A percentile compares a stretch with the other conserved stretches of the same genome.
Conservation (phyloP, 257 asterid species). For the Fraxinus excelsior region DNA sequence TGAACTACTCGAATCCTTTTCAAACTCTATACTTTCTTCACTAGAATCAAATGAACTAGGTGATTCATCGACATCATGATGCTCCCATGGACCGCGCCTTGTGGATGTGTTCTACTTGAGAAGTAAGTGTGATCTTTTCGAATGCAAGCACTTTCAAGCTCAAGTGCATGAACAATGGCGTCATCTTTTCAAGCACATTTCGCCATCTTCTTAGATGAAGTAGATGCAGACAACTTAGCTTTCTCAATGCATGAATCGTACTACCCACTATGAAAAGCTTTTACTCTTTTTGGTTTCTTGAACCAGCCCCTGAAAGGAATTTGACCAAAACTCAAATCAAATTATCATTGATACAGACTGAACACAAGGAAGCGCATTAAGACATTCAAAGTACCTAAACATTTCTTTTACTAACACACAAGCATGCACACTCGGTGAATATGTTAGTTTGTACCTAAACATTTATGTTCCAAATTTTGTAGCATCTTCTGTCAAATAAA, state of each 20-base stretch:
- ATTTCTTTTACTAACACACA: too few relatives aligned
- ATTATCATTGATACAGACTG: too few relatives aligned
- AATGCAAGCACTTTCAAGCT: slow-evolving; percentile 54
- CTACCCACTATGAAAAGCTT: slow-evolving; percentile 84
- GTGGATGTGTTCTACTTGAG: slow-evolving; percentile 26
- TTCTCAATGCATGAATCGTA: slow-evolving; percentile 75
- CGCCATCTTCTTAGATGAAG: slow-evolving; percentile 39
- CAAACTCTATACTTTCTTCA: slow-evolving; percentile 42
- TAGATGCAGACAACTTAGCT: slow-evolving; percentile 46
- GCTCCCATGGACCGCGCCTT: slow-evolving; percentile 25
- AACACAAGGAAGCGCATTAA: too few relatives aligned
- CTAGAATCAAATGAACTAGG: slow-evolving; percentile 35
- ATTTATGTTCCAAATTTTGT: too few relatives aligned
- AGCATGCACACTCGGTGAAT: too few relatives aligned
- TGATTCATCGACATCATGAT: slow-evolving; percentile 20
- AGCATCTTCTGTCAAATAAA: too few relatives aligned
- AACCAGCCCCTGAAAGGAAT: slow-evolving; percentile 56
- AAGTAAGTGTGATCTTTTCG: slow-evolving; percentile 39
- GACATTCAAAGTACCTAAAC: too few relatives aligned
- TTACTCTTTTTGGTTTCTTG: slow-evolving; percentile 81
- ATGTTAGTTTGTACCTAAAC: too few relatives aligned
- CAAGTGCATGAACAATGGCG: slow-evolving; percentile 66
- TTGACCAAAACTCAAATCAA: too few relatives aligned
- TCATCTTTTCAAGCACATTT: slow-evolving; percentile 64
- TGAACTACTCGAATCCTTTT: slow-evolving; percentile 21